Conservation (phyloP, 1,284 basidiomycete species). For the Amylostereum areolatum region DNA sequence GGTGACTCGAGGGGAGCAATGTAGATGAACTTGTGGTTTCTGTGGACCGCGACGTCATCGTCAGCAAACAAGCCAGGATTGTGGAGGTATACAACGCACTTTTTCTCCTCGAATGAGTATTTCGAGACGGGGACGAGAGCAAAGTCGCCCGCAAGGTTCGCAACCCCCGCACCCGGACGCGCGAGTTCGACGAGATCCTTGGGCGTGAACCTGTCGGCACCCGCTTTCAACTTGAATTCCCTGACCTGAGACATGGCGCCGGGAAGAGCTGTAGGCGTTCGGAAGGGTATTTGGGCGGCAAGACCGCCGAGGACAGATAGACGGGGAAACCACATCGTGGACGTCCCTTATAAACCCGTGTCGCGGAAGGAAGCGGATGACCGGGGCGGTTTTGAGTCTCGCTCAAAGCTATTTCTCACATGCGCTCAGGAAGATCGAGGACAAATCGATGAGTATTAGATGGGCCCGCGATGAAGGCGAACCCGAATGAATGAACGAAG, state of each 20-base stretch:
- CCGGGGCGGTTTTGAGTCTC: not conserved
- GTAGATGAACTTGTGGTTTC: slow-evolving; percentile 66
- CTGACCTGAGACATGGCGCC: slow-evolving; percentile 8
- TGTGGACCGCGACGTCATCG: slow-evolving; percentile 18
- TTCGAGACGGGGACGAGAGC: slow-evolving; percentile 64
- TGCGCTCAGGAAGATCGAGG: no score
- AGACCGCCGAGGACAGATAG: slow-evolving; percentile 40
- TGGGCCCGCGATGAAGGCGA: no score
- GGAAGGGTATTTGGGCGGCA: slow-evolving; percentile 40
- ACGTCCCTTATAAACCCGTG: not conserved
- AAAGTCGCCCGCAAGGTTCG: slow-evolving; percentile 61
- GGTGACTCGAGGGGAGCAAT: slow-evolving; percentile 49
- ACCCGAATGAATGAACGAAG: no score
- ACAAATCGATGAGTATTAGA: no score
- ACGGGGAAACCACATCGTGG: slow-evolving; percentile 29
- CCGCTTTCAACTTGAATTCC: slow-evolving; percentile 52
- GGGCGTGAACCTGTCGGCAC: slow-evolving; percentile 57
- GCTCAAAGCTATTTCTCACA: no score
- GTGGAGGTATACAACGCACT: slow-evolving; percentile 40
- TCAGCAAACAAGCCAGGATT: not conserved
- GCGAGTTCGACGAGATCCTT: slow-evolving; percentile 69
- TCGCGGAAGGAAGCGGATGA: not conserved
- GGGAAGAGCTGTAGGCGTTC: slow-evolving; percentile 11
- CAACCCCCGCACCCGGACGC: slow-evolving; percentile 59
- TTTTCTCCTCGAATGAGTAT: slow-evolving; percentile 63